A percentile compares a stretch with the other conserved stretches of the same genome.
These are phyloP conservation scores for Aureobasidium sp. DNA, from an alignment of 2,329 filamentous ascomycete genomes.

Conservation along the genomic window DNA sequence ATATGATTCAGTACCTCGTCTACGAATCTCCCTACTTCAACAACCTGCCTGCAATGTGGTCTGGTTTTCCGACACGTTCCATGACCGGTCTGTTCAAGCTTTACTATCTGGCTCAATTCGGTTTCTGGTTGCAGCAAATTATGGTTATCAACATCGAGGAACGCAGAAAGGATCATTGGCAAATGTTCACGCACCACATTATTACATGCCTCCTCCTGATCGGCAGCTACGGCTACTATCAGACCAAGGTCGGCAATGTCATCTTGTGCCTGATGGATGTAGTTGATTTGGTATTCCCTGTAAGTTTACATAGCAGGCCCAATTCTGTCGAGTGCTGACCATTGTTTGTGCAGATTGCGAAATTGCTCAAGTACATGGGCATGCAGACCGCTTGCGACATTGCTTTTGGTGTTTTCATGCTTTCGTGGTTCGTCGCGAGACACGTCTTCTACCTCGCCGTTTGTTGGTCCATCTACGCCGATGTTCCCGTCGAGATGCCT, in stretches of 20 bases:
- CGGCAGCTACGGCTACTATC: constrained; percentile 77
- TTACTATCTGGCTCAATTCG: constrained; percentile 84
- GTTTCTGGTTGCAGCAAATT: constrained; percentile 92
- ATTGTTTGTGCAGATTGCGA: constrained; percentile 61
- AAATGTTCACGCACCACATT: constrained; percentile 94
- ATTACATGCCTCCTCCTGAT: constrained; percentile 77
- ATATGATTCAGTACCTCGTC: constrained; percentile 63
- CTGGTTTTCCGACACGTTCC: constrained; percentile 73
- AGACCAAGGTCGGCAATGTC: constrained; percentile 79
- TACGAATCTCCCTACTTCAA: constrained; percentile 70
- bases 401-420: constrained; percentile 77
- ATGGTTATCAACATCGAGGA: constrained; percentile 92
- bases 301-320: constrained; percentile 39
- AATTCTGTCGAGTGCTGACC: background rate
- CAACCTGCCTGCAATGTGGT: constrained; percentile 73
- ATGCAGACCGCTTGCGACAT: constrained; percentile 70
- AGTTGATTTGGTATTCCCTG: constrained; percentile 79
- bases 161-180: constrained; percentile 85
- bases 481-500: constrained; percentile 55
- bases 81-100: constrained; percentile 69
- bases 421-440: constrained; percentile 75
- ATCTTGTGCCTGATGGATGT: constrained; percentile 91
- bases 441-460: constrained; percentile 74
- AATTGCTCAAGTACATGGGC: constrained; percentile 85
- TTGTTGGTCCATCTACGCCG: constrained; percentile 72